Evolutionary conservation across 2,329 filamentous ascomycete genomes (phyloP).

Genomic region (Aciculosporium take): DNA sequence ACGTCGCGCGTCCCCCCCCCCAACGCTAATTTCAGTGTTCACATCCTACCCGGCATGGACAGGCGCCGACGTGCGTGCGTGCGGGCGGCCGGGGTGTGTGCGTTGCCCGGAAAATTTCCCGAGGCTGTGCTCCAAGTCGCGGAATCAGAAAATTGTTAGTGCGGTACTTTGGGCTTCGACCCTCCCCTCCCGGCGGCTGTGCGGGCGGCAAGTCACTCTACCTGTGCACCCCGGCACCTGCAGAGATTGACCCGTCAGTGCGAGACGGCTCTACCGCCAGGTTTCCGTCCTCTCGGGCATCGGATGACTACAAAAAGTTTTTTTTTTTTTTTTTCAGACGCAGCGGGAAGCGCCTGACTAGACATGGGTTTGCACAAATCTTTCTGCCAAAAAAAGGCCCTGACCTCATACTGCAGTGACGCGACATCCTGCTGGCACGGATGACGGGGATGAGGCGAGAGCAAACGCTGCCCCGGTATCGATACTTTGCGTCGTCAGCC

Average conservation of each 20-base stretch:
- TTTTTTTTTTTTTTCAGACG: not conserved
- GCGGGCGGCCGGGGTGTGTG: too few relatives aligned
- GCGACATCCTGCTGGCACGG: not conserved
- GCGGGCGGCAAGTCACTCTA: slow-evolving; percentile 15
- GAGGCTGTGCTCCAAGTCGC: slow-evolving; percentile 6
- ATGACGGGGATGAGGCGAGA: not conserved
- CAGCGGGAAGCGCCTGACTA: too few relatives aligned
- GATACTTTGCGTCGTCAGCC: slow-evolving; percentile 15
- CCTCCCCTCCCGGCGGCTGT: slow-evolving; percentile 11
- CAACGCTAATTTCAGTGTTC: too few relatives aligned
- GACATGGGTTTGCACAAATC: not conserved
- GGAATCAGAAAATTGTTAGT: slow-evolving; percentile 22
- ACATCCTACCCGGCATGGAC: too few relatives aligned
- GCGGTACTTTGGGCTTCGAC: slow-evolving; percentile 18
- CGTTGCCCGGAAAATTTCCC: slow-evolving; percentile 3
- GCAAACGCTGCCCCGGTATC: slow-evolving; percentile 5
- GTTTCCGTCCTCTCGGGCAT: too few relatives aligned
- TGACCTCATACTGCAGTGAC: not conserved
- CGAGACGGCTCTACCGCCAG: not conserved
- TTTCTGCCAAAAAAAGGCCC: not conserved
- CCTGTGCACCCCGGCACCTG: slow-evolving; percentile 16
- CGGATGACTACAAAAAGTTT: not conserved
- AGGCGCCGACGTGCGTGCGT: too few relatives aligned
- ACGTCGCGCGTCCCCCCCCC: too few relatives aligned
- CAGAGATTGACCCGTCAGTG: too few relatives aligned